These are phyloP conservation scores for Quercus gilva DNA, from an alignment of 306 rosid genomes.

Conservation along the genomic window DNA sequence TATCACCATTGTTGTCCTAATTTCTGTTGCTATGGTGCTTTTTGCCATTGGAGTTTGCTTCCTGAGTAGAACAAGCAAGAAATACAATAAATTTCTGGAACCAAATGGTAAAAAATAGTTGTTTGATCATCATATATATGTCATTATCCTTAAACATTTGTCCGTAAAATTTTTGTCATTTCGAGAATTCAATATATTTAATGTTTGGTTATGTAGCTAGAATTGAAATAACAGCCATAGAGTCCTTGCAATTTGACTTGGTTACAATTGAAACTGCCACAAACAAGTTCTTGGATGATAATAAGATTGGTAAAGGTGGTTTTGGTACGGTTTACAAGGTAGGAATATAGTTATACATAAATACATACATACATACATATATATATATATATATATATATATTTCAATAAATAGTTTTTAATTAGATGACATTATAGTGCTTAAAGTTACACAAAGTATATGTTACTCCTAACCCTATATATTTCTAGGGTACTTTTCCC, in stretches of 20 bases:
- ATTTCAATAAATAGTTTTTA: too few relatives aligned
- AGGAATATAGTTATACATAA: background rate
- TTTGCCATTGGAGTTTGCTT: conserved; percentile 26
- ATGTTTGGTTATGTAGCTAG: conserved; percentile 18
- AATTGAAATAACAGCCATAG: conserved; percentile 20
- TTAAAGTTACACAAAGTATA: too few relatives aligned
- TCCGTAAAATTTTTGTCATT: background rate
- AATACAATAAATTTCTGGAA: background rate
- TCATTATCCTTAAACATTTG: background rate
- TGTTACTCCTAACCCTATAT: background rate
- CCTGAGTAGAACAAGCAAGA: conserved; percentile 35
- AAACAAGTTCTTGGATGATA: conserved; percentile 33
- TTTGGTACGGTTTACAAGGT: conserved; percentile 59
- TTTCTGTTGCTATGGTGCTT: conserved; percentile 23
- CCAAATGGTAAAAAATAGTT: conserved; percentile 19
- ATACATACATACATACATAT: background rate
- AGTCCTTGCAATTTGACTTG: conserved; percentile 22
- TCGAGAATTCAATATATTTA: background rate
- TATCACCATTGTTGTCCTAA: conserved; percentile 33
- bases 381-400: too few relatives aligned
- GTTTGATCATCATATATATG: background rate
- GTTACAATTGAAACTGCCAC: conserved; percentile 41
- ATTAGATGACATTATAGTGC: too few relatives aligned
- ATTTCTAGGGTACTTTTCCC: conserved; percentile 47
- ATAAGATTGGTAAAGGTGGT: conserved; percentile 54